A percentile compares a stretch with the other conserved stretches of the same genome.
Conservation (phyloP, 192 early-diverging fungal species). For the Chytriomyces sp. region DNA sequence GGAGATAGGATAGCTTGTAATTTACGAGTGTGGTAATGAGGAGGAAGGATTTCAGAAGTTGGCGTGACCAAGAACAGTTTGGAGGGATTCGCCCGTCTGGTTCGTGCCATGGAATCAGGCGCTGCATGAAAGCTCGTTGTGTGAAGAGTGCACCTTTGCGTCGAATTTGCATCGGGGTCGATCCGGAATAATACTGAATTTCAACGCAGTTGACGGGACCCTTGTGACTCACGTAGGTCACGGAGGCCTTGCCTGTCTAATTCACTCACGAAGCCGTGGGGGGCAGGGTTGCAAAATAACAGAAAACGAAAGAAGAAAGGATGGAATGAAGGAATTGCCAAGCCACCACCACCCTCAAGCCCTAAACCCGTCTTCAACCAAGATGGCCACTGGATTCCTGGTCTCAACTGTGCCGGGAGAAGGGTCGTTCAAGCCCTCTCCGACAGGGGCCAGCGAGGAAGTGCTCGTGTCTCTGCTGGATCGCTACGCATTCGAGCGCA, state of each 20-base stretch:
- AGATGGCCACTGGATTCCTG: too few species aligned
- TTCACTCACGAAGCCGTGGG: neutral
- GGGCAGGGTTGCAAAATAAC: neutral
- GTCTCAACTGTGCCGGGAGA: neutral
- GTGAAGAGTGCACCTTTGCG: constrained; percentile 74
- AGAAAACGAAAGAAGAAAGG: neutral
- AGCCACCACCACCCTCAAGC: too few species aligned
- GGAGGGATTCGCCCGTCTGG: too few species aligned
- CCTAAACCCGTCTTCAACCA: too few species aligned
- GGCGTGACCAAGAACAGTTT: too few species aligned
- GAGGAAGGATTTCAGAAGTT: constrained; percentile 86
- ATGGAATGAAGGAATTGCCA: constrained; percentile 49
- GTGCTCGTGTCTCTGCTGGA: neutral
- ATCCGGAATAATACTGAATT: too few species aligned
- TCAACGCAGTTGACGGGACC: constrained; percentile 60
- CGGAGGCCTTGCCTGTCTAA: constrained; percentile 43
- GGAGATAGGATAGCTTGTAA: constrained; percentile 39
- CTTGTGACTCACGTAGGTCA: constrained; percentile 49
- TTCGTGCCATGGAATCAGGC: too few species aligned
- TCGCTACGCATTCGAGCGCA: neutral
- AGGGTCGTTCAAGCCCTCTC: neutral
- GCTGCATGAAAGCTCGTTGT: too few species aligned
- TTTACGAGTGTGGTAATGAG: neutral
- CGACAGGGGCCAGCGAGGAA: neutral
- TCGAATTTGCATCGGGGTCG: constrained; percentile 59